Percentiles rank a stretch among this genome's conserved stretches.
Conservation (phyloP, 176 grass and related monocot genomes). For the Rhynchospora tenuis region DNA sequence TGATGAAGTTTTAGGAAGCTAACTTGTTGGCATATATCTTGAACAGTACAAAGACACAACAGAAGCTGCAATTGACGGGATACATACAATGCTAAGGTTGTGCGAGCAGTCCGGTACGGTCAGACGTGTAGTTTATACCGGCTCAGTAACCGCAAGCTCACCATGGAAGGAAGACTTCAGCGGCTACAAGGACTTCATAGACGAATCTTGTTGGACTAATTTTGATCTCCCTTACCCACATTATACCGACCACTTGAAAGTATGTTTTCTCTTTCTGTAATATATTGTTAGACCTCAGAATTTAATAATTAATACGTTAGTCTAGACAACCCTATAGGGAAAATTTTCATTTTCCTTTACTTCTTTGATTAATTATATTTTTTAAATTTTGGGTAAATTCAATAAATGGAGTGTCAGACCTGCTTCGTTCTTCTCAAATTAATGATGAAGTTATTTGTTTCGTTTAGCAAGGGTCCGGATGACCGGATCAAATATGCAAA, state of each 20-base stretch:
- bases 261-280: background rate
- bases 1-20: background rate
- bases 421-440: background rate
- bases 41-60: conserved; percentile 47
- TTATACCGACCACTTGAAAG: conserved; percentile 27
- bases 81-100: conserved; percentile 42
- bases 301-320: background rate
- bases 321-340: background rate
- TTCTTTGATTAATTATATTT: background rate
- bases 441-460: background rate
- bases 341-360: background rate
- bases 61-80: conserved; percentile 33
- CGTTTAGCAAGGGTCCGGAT: background rate
- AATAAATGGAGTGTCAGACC: background rate
- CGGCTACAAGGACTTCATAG: conserved; percentile 32
- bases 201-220: conserved; percentile 56
- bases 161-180: conserved; percentile 45
- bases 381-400: background rate
- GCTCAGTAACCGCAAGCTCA: conserved; percentile 40
- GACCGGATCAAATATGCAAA: no score
- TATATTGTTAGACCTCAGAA: background rate
- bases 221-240: conserved; percentile 46
- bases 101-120: conserved; percentile 52
- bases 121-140: conserved; percentile 65
- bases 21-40: background rate